Evolutionary conservation across 2,329 filamentous ascomycete genomes (phyloP).

Genomic region (Exophiala sp.): DNA sequence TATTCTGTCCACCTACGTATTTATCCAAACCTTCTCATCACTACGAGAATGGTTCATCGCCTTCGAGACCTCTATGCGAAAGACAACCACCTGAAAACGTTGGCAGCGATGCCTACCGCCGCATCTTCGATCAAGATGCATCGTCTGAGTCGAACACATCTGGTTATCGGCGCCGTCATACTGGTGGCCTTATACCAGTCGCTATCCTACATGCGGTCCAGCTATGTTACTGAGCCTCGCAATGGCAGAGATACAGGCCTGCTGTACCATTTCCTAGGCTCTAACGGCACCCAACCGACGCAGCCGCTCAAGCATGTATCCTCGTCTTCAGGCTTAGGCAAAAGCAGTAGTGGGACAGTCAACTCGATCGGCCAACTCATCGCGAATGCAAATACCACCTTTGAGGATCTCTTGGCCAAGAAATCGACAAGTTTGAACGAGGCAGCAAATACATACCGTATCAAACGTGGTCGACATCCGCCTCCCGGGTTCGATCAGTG

Average conservation of each 20-base stretch:
- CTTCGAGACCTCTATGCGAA: not conserved
- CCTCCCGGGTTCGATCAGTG: conserved; percentile 50
- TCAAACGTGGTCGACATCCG: conserved; percentile 46
- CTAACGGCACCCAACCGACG: not conserved
- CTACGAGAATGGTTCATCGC: not conserved
- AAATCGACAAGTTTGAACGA: conserved; percentile 36
- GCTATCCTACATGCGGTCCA: not conserved
- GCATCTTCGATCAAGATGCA: not conserved
- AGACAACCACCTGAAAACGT: not conserved
- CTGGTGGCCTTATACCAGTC: not conserved
- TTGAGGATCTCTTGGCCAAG: conserved; percentile 28
- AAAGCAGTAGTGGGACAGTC: too few relatives aligned
- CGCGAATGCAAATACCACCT: not conserved
- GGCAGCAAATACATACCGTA: conserved; percentile 43
- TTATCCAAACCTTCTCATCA: not conserved
- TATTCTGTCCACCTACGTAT: not conserved
- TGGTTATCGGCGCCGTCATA: not conserved
- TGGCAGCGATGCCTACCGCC: not conserved
- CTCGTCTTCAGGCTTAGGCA: too few relatives aligned
- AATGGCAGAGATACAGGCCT: too few relatives aligned
- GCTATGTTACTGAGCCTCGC: not conserved
- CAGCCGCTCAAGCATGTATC: too few relatives aligned
- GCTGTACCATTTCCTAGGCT: too few relatives aligned
- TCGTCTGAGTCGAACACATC: not conserved
- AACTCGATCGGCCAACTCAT: not conserved